A percentile compares a stretch with the other conserved stretches of the same genome.
phyloP scores from a whole-genome alignment of 768 basidiomycete genomes.

The Collybiopsis luxurians region DNA sequence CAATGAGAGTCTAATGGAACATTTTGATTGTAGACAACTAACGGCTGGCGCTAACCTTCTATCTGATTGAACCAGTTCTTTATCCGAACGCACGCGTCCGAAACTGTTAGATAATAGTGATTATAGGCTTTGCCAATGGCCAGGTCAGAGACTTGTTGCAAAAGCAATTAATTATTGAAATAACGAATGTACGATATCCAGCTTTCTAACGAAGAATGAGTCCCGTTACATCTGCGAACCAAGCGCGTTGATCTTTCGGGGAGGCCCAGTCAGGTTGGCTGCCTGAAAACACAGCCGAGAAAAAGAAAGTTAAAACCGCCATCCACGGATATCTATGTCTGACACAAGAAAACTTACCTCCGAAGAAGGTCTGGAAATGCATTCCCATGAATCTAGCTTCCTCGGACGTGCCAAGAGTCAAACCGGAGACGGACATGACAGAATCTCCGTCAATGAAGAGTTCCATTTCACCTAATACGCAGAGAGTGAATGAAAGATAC shows the following conservation, averaged over 20 bases:
- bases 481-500: neutral
- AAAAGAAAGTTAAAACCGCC: neutral
- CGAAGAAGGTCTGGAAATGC: slow-evolving; percentile 80
- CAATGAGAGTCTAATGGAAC: no score
- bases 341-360: slow-evolving; percentile 38
- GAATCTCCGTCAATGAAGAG: slow-evolving; percentile 48
- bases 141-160: no score
- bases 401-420: slow-evolving; percentile 43
- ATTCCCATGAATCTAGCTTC: slow-evolving; percentile 59
- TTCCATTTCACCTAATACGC: neutral
- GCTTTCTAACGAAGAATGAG: slow-evolving; percentile 22
- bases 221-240: slow-evolving; percentile 57
- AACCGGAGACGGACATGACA: slow-evolving; percentile 47
- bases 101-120: no score
- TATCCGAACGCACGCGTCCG: no score
- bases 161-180: no score
- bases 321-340: neutral
- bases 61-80: no score
- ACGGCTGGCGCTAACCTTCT: no score
- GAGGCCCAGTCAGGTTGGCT: slow-evolving; percentile 60
- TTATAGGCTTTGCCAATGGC: no score
- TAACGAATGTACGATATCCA: no score
- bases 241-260: slow-evolving; percentile 54
- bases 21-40: no score
- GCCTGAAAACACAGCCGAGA: slow-evolving; percentile 30